Percentiles rank a stretch among this genome's conserved stretches.
Evolutionary conservation across 2,329 filamentous ascomycete genomes (phyloP).

Genomic region (Sporothrix dimorphospora): DNA sequence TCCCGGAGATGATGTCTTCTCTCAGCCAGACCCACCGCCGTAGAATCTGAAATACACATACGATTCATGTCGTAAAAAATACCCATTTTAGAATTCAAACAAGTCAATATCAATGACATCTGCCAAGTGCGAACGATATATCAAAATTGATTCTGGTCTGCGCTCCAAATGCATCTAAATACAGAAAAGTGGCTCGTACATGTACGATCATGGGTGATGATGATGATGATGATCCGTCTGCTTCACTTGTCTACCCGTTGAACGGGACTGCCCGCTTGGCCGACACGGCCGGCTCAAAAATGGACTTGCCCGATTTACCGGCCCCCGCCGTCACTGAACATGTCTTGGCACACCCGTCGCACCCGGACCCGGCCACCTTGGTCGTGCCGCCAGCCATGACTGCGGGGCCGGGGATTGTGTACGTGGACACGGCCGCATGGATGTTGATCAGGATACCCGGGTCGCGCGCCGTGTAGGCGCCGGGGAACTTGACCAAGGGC

Average conservation of each 20-base stretch:
- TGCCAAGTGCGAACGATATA: too few species aligned
- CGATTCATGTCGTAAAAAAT: too few species aligned
- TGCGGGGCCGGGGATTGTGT: conserved; percentile 49
- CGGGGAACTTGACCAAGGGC: conserved; percentile 44
- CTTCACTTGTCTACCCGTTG: not conserved
- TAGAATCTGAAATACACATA: too few species aligned
- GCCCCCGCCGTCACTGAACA: conserved; percentile 38
- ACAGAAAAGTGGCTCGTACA: too few species aligned
- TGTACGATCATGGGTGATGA: too few species aligned
- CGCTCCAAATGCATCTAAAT: too few species aligned
- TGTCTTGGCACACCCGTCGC: conserved; percentile 47
- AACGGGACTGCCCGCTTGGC: not conserved
- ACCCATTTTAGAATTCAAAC: too few species aligned
- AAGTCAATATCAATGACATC: too few species aligned
- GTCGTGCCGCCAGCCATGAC: conserved; percentile 47
- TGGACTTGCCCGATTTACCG: not conserved
- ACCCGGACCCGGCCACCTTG: conserved; percentile 46
- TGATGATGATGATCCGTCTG: too few species aligned
- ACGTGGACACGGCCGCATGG: conserved; percentile 46
- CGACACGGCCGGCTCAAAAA: not conserved
- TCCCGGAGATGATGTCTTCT: too few species aligned
- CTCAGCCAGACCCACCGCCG: too few species aligned
- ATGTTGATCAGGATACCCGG: conserved; percentile 54
- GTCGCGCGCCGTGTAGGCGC: conserved; percentile 49
- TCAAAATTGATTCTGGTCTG: too few species aligned